These are phyloP conservation scores for Uronychia setigera DNA, from an alignment of 73 alveolate genomes.

Conservation along the genomic window DNA sequence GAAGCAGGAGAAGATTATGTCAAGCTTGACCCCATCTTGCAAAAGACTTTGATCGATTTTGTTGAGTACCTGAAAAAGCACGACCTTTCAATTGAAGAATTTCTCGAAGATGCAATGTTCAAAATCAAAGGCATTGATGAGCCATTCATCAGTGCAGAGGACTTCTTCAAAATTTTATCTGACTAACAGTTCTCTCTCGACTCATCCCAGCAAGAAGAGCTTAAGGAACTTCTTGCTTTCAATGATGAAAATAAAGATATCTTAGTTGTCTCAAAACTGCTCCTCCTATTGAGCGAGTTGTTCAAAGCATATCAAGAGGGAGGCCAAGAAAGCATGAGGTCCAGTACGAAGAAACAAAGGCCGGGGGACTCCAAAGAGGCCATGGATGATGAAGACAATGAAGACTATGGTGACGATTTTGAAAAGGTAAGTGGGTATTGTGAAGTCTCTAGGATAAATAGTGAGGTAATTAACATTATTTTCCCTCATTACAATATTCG, in stretches of 20 bases:
- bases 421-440: conserved; percentile 10
- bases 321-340: too few relatives aligned
- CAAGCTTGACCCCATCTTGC: not conserved
- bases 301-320: not conserved
- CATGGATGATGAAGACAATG: conserved; percentile 21
- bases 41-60: not conserved
- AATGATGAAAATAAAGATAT: not conserved
- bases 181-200: not conserved
- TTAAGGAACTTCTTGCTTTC: not conserved
- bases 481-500: too few relatives aligned
- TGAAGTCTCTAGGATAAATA: too few relatives aligned
- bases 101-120: conserved; percentile 59
- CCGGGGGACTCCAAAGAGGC: not conserved
- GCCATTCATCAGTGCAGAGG: conserved; percentile 38
- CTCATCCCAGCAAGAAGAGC: not conserved
- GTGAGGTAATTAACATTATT: too few relatives aligned
- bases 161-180: conserved; percentile 43
- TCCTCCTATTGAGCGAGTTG: not conserved
- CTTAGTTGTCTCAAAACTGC: not conserved
- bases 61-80: too few relatives aligned
- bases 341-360: too few relatives aligned
- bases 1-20: conserved; percentile 9
- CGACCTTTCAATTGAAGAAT: not conserved
- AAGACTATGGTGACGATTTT: conserved; percentile 44
- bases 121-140: conserved; percentile 57